Conservation (phyloP, 2,329 filamentous ascomycete species). For the Chalaropsis thielavioides region DNA sequence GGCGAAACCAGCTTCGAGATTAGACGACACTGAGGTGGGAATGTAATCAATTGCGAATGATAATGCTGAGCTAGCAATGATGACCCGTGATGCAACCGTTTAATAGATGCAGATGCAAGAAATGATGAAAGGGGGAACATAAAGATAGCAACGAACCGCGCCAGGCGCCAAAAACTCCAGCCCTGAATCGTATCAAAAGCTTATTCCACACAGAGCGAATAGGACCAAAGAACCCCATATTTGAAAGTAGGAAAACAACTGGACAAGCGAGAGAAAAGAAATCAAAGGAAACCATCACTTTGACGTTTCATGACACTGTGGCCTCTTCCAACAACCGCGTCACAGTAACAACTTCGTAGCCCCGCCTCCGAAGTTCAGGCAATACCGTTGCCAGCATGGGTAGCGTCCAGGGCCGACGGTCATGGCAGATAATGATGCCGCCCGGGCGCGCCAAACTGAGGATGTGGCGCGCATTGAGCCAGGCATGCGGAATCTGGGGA, state of each 20-base stretch:
- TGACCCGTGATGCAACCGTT: background rate
- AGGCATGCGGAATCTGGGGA: conserved; percentile 59
- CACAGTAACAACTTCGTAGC: conserved; percentile 58
- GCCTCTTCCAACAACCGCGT: conserved; percentile 43
- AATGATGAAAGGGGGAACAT: background rate
- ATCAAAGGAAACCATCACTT: background rate
- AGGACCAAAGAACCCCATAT: background rate
- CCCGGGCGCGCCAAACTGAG: conserved; percentile 66
- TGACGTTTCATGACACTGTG: background rate
- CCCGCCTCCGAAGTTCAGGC: conserved; percentile 52
- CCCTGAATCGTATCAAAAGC: background rate
- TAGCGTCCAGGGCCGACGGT: conserved; percentile 66
- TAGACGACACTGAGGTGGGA: conserved; percentile 24
- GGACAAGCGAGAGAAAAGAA: background rate
- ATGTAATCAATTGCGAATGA: background rate
- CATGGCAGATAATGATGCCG: conserved; percentile 73
- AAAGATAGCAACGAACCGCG: background rate
- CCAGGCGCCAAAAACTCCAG: conserved; percentile 2
- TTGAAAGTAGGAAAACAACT: background rate
- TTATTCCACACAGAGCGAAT: background rate
- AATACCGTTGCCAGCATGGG: conserved; percentile 64
- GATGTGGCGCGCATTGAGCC: conserved; percentile 62
- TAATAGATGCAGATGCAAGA: conserved; percentile 3
- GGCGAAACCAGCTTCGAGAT: conserved; percentile 55
- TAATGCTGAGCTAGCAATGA: conserved; percentile 7